Evolutionary conservation across 2,329 filamentous ascomycete genomes (phyloP).

Genomic region (Torrubiellomyces zombiae): DNA sequence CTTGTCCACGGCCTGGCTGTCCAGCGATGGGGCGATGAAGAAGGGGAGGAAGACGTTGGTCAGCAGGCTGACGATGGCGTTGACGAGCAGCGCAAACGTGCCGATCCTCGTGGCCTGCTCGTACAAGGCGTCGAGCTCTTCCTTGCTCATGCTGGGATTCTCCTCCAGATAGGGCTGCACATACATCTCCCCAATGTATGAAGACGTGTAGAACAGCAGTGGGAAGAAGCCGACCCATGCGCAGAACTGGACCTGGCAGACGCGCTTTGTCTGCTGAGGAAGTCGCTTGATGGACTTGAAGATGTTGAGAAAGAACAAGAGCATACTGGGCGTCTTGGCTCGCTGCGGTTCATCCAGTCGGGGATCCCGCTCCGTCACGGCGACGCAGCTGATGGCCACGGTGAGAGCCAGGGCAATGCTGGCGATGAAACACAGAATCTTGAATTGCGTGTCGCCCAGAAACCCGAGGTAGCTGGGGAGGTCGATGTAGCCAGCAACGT

Average conservation of each 20-base stretch:
- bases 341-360: slow-evolving; percentile 48
- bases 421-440: slow-evolving; percentile 77
- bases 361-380: slow-evolving; percentile 68
- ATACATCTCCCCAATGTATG: slow-evolving; percentile 86
- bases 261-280: slow-evolving; percentile 64
- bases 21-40: slow-evolving; percentile 69
- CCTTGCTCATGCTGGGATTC: slow-evolving; percentile 61
- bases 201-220: slow-evolving; percentile 87
- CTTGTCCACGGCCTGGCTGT: slow-evolving; percentile 19
- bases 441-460: slow-evolving; percentile 79
- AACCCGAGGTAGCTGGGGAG: slow-evolving; percentile 60
- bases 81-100: slow-evolving; percentile 77
- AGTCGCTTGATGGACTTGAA: slow-evolving; percentile 61
- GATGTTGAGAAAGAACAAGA: slow-evolving; percentile 67
- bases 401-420: slow-evolving; percentile 56
- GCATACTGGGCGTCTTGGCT: slow-evolving; percentile 44
- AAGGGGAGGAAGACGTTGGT: slow-evolving; percentile 76
- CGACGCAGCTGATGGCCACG: slow-evolving; percentile 49
- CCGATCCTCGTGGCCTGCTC: slow-evolving; percentile 74
- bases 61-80: slow-evolving; percentile 67
- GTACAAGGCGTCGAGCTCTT: slow-evolving; percentile 64
- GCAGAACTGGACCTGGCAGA: slow-evolving; percentile 70
- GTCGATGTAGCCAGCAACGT: slow-evolving; percentile 71
- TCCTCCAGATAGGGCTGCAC: slow-evolving; percentile 63
- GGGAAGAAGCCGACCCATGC: slow-evolving; percentile 96